These are phyloP conservation scores for Fusarium udum DNA, from an alignment of 2,329 filamentous ascomycete species.

Conservation along the genomic window DNA sequence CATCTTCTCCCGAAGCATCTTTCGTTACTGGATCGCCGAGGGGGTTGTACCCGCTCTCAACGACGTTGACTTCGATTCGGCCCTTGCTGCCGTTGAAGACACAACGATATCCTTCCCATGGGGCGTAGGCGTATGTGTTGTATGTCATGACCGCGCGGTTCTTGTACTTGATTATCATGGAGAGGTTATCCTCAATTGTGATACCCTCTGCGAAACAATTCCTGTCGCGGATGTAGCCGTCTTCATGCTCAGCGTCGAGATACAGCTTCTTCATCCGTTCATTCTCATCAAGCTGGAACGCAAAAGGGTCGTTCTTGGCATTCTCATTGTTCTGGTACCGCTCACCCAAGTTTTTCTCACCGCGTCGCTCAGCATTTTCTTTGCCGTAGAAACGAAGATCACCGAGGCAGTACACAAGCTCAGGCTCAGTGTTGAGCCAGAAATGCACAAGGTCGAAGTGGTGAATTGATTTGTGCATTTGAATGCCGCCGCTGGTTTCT, in stretches of 20 bases:
- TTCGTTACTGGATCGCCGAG: conserved; percentile 59
- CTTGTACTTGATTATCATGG: conserved; percentile 65
- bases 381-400: conserved; percentile 68
- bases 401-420: conserved; percentile 66
- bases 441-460: conserved; percentile 71
- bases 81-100: conserved; percentile 68
- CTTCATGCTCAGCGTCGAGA: conserved; percentile 70
- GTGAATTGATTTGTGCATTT: conserved; percentile 71
- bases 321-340: conserved; percentile 60
- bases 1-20: conserved; percentile 55
- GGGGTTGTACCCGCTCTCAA: conserved; percentile 69
- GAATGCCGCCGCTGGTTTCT: conserved; percentile 66
- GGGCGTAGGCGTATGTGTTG: conserved; percentile 66
- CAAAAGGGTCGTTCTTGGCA: conserved; percentile 66
- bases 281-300: conserved; percentile 62
- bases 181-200: conserved; percentile 71
- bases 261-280: conserved; percentile 66
- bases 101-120: conserved; percentile 68
- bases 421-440: conserved; percentile 65
- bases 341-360: conserved; percentile 60
- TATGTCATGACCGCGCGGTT: conserved; percentile 68
- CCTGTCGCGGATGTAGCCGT: conserved; percentile 69
- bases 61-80: conserved; percentile 67
- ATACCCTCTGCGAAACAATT: conserved; percentile 71
- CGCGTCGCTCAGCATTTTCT: conserved; percentile 67